Base-by-base conservation (phyloP, 2,329 filamentous ascomycete genomes). In the Coleophoma crateriformis region DNA sequence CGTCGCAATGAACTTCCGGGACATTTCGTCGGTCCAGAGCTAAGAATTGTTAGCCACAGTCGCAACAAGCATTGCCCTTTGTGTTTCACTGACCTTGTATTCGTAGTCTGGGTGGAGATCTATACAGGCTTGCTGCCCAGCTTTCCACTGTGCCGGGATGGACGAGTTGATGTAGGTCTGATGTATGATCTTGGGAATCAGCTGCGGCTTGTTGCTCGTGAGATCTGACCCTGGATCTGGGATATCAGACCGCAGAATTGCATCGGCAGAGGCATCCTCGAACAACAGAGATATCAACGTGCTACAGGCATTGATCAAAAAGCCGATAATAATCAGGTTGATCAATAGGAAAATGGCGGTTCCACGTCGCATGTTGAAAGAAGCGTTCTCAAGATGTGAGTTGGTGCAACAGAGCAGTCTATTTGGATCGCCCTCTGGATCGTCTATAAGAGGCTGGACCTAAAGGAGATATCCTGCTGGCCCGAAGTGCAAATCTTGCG, bases 161-260 rank as follows among this genome's bases (percentile, higher is more conserved):
- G 78, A 80, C 51, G 79, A 75, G 63, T 87, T 88, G 65, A 80
- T 81, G 67, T 88, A 88, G 10, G 85, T 88, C 65, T 89, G 85
- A 70, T 89, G 85, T 50, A 89, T 87, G 62, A 89, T 88, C 68
- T 86, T 87, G 44, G 85, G 85, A 45, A 89, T 87, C 56, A 87
- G 65, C 57, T 82, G 80, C 10, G 77, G 43, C 72, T 57, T 50
- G 71, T 74, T 71, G 53, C 77, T 76, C 56, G 79, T 78, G 55
- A 79, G 61, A 53, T 76, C 78, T 4, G 81, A 81, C 61, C 84
- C 82, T 14, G 81, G 80, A 8, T 81, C 77, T 13, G 83, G 84
- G 40, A 88, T 75, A 58, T 88, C 85, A 46, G 79, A 75, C 55
- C 76, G 76, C 55, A 77, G 77, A 50, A 89, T 88, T 48, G 81